Evolutionary conservation across 129 eudicot species (phyloP).

Genomic region (Dittrichia graveolens): DNA sequence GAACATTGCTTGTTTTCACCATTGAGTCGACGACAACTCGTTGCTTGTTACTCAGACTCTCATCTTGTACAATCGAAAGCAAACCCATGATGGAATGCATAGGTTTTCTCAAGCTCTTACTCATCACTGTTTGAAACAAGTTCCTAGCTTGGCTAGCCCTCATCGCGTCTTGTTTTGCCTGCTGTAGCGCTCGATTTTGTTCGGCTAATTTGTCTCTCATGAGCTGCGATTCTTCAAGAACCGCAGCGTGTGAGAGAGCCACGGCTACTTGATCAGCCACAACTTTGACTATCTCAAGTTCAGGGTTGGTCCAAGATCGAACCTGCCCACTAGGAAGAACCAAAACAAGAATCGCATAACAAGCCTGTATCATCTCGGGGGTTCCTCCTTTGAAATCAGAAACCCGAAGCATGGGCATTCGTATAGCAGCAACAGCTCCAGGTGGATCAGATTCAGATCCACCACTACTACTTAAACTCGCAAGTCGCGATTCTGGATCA

Average conservation of each 20-base stretch:
- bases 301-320: constrained; percentile 52
- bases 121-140: constrained; percentile 68
- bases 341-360: constrained; percentile 65
- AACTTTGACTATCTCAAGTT: constrained; percentile 63
- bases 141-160: constrained; percentile 65
- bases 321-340: constrained; percentile 56
- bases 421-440: constrained; percentile 65
- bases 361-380: constrained; percentile 57
- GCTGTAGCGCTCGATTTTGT: constrained; percentile 63
- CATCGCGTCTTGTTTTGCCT: constrained; percentile 60
- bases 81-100: constrained; percentile 74
- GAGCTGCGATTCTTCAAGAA: constrained; percentile 69
- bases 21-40: constrained; percentile 48
- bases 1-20: constrained; percentile 59
- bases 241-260: constrained; percentile 78
- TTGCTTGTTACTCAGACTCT: constrained; percentile 39
- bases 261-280: constrained; percentile 86
- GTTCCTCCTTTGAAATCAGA: constrained; percentile 67
- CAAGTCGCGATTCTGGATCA: constrained; percentile 46
- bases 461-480: constrained; percentile 52
- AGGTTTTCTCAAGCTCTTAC: constrained; percentile 64
- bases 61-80: constrained; percentile 61
- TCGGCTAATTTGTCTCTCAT: constrained; percentile 62
- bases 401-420: constrained; percentile 80
- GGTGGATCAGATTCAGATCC: constrained; percentile 36